Conservation (phyloP, 1,139 yeast genomes). For the Lodderomyces pseudojiufengensis region DNA sequence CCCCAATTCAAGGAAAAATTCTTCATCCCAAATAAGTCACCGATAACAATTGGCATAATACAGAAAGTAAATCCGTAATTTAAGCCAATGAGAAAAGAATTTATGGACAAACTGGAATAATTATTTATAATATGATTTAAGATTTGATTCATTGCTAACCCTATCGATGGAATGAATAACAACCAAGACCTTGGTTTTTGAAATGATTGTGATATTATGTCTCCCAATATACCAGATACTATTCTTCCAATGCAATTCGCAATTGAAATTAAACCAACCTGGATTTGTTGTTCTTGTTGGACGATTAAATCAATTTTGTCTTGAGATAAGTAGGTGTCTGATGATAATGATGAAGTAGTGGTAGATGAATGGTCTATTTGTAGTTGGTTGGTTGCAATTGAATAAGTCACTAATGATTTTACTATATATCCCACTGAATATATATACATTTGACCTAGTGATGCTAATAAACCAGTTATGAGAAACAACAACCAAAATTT, state of each 20-base stretch:
- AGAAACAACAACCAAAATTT: conserved; percentile 50
- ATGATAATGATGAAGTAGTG: background rate
- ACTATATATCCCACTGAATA: conserved; percentile 61
- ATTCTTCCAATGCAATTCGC: conserved; percentile 55
- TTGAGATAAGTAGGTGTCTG: conserved; percentile 10
- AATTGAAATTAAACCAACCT: conserved; percentile 52
- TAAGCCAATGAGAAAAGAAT: conserved; percentile 47
- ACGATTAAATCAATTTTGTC: conserved; percentile 24
- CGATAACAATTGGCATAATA: conserved; percentile 54
- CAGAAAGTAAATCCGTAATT: conserved; percentile 59
- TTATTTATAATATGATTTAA: conserved; percentile 30
- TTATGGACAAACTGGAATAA: conserved; percentile 30
- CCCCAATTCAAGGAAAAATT: conserved; percentile 60
- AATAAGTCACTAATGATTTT: conserved; percentile 42
- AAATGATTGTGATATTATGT: conserved; percentile 42
- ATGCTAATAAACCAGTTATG: conserved; percentile 49
- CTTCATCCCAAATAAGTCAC: conserved; percentile 55
- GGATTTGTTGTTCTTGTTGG: conserved; percentile 52
- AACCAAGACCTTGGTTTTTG: conserved; percentile 44
- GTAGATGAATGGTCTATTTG: no score
- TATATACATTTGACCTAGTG: conserved; percentile 61
- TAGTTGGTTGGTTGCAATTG: no score
- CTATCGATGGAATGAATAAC: conserved; percentile 43
- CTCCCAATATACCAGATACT: conserved; percentile 51
- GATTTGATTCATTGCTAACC: conserved; percentile 40